Evolutionary conservation across 2,329 filamentous ascomycete genomes (phyloP).

Genomic region (Didymella pinodella): DNA sequence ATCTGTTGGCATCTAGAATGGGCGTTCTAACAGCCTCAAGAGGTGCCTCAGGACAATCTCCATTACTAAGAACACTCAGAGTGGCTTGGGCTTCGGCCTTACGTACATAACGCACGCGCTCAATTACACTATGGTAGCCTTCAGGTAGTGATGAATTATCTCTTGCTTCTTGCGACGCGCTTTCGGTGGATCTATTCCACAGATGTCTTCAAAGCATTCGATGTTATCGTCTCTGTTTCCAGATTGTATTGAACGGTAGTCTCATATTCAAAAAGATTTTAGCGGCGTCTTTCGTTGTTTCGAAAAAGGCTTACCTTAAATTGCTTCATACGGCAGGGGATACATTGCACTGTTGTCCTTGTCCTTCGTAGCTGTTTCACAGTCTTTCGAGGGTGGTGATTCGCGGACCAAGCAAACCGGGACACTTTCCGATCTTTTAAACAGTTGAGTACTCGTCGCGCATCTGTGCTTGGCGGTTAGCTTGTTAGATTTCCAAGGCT

Average conservation of each 20-base stretch:
- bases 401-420: not conserved
- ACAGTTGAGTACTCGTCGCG: not conserved
- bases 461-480: not conserved
- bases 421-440: not conserved
- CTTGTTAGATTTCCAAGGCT: not conserved
- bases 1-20: too few species aligned
- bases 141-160: not conserved
- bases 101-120: not conserved
- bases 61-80: not conserved
- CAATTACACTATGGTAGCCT: not conserved
- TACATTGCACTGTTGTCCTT: not conserved
- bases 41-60: not conserved
- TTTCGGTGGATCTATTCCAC: not conserved
- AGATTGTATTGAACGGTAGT: not conserved
- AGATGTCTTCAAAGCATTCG: not conserved
- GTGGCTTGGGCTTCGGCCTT: not conserved
- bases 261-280: not conserved
- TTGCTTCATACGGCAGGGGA: not conserved
- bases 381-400: not conserved
- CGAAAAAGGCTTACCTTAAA: not conserved
- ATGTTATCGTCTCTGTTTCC: not conserved
- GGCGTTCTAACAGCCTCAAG: not conserved
- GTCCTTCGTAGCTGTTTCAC: not conserved
- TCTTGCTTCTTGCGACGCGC: not conserved
- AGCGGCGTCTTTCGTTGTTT: not conserved